Percentiles rank a stretch among this genome's conserved stretches.
Evolutionary conservation across 495 filamentous ascomycete species (phyloP).

Genomic region (Penicillium coffeae): DNA sequence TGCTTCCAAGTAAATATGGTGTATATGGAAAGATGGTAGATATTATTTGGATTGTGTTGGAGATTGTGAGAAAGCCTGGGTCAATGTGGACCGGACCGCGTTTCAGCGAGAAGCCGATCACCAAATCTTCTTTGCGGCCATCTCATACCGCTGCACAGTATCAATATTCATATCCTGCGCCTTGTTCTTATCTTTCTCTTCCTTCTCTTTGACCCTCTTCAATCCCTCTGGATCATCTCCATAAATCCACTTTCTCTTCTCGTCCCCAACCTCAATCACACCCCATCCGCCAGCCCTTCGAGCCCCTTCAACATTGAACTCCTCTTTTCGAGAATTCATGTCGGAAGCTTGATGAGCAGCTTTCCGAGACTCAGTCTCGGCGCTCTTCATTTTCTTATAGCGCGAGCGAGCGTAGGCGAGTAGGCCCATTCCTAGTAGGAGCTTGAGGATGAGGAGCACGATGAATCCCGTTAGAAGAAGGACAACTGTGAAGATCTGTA

Average conservation of each 20-base stretch:
- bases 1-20: no score
- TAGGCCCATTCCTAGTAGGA: constrained; percentile 79
- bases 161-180: constrained; percentile 56
- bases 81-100: no score
- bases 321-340: constrained; percentile 25
- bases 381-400: constrained; percentile 71
- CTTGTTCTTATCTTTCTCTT: constrained; percentile 57
- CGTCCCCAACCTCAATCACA: constrained; percentile 81
- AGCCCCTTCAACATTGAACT: constrained; percentile 62
- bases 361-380: constrained; percentile 49
- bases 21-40: no score
- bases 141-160: constrained; percentile 77
- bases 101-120: no score
- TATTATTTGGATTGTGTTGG: not conserved
- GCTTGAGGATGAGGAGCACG: constrained; percentile 71
- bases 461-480: constrained; percentile 77
- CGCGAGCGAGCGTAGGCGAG: constrained; percentile 69
- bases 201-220: constrained; percentile 64
- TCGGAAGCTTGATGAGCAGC: constrained; percentile 4
- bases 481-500: constrained; percentile 59
- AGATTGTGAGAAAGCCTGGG: not conserved
- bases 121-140: constrained; percentile 95
- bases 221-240: constrained; percentile 73
- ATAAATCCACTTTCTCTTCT: constrained; percentile 83
- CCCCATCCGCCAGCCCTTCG: constrained; percentile 78